phyloP scores from a whole-genome alignment of 495 filamentous ascomycete species.

The Hyaloscypha hepaticicola region DNA sequence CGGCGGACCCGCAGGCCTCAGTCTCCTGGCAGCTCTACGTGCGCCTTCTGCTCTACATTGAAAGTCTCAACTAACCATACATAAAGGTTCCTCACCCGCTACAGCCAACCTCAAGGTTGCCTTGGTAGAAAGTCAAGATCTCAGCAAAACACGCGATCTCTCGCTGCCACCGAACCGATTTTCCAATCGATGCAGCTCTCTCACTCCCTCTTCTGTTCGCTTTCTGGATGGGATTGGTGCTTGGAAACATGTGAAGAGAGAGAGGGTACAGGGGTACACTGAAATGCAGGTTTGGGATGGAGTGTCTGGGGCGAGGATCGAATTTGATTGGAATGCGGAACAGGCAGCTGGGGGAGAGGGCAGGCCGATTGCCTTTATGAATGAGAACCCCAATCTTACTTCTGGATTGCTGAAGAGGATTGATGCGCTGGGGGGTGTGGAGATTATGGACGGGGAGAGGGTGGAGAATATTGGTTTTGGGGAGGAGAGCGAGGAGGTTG shows the following conservation, averaged over 20 bases:
- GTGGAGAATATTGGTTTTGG: conserved; percentile 79
- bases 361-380: conserved; percentile 87
- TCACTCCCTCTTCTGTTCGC: conserved; percentile 78
- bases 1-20: conserved; percentile 92
- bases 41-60: conserved; percentile 34
- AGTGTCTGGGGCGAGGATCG: conserved; percentile 78
- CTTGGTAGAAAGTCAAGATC: conserved; percentile 85
- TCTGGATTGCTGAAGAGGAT: conserved; percentile 70
- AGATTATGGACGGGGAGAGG: conserved; percentile 69
- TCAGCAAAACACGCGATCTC: conserved; percentile 63
- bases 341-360: conserved; percentile 40
- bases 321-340: conserved; percentile 73
- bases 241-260: conserved; percentile 70
- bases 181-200: conserved; percentile 91
- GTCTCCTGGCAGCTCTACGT: conserved; percentile 84
- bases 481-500: conserved; percentile 61
- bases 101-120: conserved; percentile 80
- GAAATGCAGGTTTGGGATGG: conserved; percentile 98
- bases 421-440: conserved; percentile 62
- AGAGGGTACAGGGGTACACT: conserved; percentile 81
- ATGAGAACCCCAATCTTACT: conserved; percentile 87
- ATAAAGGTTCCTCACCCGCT: conserved; percentile 59
- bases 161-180: conserved; percentile 64
- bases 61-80: conserved; percentile 9
- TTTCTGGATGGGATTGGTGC: conserved; percentile 79